phyloP scores from a whole-genome alignment of 148 eudicot genomes.

The Rhododendron kiyosumense region DNA sequence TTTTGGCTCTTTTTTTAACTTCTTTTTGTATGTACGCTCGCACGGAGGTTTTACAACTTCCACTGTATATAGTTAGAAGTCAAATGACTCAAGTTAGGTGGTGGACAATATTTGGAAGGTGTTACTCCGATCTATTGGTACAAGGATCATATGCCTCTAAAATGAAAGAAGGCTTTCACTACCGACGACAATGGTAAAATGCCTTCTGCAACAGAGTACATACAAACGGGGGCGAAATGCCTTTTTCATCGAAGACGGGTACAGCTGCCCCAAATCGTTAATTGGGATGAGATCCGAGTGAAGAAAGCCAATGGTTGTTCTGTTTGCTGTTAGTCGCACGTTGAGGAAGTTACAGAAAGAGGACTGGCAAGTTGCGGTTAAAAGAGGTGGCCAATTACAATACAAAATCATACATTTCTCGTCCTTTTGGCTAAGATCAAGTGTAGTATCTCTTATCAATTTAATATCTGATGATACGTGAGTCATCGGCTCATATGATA shows the following conservation, averaged over 20 bases:
- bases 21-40: no score
- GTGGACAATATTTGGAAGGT: no score
- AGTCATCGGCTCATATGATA: no score
- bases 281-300: not conserved
- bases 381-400: not conserved
- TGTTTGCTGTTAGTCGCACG: not conserved
- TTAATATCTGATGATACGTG: not conserved
- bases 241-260: not conserved
- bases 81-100: no score
- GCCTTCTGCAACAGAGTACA: not conserved
- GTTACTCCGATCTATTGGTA: no score
- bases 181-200: not conserved
- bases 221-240: not conserved
- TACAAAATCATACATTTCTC: slow-evolving; percentile 27
- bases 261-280: not conserved
- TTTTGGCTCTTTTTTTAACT: no score
- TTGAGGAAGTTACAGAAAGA: not conserved
- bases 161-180: slow-evolving; percentile 7
- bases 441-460: slow-evolving; percentile 31
- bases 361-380: not conserved
- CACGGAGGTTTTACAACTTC: no score
- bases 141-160: slow-evolving; percentile 10
- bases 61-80: no score
- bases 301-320: not conserved
- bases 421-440: slow-evolving; percentile 90